Evolutionary conservation across 768 basidiomycete species (phyloP), one percentile per base, ranked within the genome.

Genomic region (Hemileccinum impolitum): DNA sequence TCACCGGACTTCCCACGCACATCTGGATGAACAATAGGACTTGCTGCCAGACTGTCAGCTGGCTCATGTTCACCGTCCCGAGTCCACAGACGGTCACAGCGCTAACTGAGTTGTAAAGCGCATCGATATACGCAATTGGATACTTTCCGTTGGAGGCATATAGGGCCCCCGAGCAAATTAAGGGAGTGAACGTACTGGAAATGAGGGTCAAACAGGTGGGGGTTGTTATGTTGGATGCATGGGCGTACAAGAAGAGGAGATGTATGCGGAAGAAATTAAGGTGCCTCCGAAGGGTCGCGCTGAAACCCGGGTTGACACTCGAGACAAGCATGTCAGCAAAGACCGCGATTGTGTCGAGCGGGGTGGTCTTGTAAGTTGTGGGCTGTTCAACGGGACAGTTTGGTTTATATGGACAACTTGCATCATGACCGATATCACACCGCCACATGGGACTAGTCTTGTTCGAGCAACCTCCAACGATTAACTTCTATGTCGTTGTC

Each of bases 41-140:
- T 70, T 90, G 84, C 61, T 89, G 87, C 76, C 80, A 85, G 35
- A 69, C 69, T 3, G 86, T 89, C 66, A 90, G 68, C 43, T 71
- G 67, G 60, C 85, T 86, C 60, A 88, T 61, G 63, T 90, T 80
- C 50, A 88, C 73, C 8, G 87, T 81, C 43, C 77, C 76, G 37
- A 87, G 71, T n/a, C 88, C 88, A 70, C 82, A 89, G 48, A 88
- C 84, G 6, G 84, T 83, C 73, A 91, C 81, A 13, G 87, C 81
- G 65, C 82, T 87, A 60, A 89, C 79, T 50, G 80, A 87, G 66
- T 79, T 80, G 74, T 82, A 94, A 30, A 93, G 75, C 5, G 81
- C 76, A 62, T 94, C 91, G 63, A 90, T 74, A 65, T 88, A 94
- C 17, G 79, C 59, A 32, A 93, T 78, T 39, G 78, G 82, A 58